Evolutionary conservation across 345 rosid species (phyloP), one percentile per base, ranked within the genome.

Genomic region (Salix koriyanagi): DNA sequence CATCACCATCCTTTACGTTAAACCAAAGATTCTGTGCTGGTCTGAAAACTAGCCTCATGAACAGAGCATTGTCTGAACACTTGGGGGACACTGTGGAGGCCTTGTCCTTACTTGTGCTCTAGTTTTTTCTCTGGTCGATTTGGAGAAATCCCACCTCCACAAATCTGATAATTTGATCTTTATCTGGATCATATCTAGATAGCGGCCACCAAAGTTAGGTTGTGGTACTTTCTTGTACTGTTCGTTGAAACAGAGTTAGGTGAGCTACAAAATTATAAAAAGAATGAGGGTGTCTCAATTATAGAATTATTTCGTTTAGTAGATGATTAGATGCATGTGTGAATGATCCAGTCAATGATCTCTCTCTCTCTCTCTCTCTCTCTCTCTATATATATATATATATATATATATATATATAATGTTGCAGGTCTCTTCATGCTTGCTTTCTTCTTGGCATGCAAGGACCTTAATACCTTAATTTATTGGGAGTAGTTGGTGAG

Each of bases 11-110:
- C 26, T 67, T 77, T 30, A 34, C 12, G 18, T 60, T 72, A 36
- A 52, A 68, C 81, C 65, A 71, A 34, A 34, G n/a, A 39, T 54
- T 80, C 65, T 62, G 69, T 14, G 60, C 67, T 28, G 60, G 74
- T 21, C 25, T 62, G 75, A 72, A 72, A 74, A 70, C 52, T n/a
- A 56, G 25, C 46, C 30, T 25, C 67, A 60, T 70, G 79, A 75
- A 77, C 71, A 75, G 85, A 74, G 66, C 80, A 64, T 65, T 85
- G 86, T 80, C 84, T 61, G 71, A 50, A 75, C 75, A 75, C 78
- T 10, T 9, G 21, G 30, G 72, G 72, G 83, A 85, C 86, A 84
- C 13, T 0, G 62, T 74, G 84, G 72, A 78, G 79, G 77, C 42
- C 77, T 84, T 79, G 84, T 85, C 85, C 65, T 77, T 30, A 61